phyloP scores from a whole-genome alignment of 345 rosid genomes.

The Citrus trifoliata region DNA sequence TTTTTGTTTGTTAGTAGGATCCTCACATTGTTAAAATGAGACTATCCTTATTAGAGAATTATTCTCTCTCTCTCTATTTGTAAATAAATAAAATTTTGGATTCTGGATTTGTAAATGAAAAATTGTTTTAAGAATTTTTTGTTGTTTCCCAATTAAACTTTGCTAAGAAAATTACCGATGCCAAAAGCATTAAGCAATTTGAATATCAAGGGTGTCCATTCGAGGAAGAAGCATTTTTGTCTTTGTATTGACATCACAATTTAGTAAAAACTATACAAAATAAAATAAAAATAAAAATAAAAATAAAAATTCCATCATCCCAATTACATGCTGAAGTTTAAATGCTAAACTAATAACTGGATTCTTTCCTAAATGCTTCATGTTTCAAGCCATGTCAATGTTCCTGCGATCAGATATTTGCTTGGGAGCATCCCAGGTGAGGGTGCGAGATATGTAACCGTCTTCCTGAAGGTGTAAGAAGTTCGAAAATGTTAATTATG shows the following conservation, averaged over 20 bases:
- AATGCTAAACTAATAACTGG: neutral
- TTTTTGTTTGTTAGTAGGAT: too few relatives aligned
- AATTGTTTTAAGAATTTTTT: too few relatives aligned
- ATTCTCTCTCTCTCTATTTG: too few relatives aligned
- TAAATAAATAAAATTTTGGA: too few relatives aligned
- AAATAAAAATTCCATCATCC: neutral
- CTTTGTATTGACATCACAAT: neutral
- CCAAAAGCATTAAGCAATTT: neutral
- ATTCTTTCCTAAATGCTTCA: slow-evolving; percentile 12
- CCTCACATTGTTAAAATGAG: too few relatives aligned
- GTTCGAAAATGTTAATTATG: neutral
- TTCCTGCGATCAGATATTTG: slow-evolving; percentile 71
- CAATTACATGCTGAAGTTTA: neutral
- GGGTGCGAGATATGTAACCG: slow-evolving; percentile 68
- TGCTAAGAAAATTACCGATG: neutral
- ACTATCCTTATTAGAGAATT: too few relatives aligned
- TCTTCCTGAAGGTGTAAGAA: slow-evolving; percentile 47
- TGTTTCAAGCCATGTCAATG: slow-evolving; percentile 74
- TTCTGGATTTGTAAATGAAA: too few relatives aligned
- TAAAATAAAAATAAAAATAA: too few relatives aligned
- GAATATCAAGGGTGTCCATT: neutral
- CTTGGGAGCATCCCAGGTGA: slow-evolving; percentile 76
- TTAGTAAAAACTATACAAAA: neutral
- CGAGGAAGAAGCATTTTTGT: neutral
- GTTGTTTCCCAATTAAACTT: neutral